Evolutionary conservation across 257 asterid genomes (phyloP), one percentile per base, ranked within the genome.

Genomic region (Capsicum chinense): DNA sequence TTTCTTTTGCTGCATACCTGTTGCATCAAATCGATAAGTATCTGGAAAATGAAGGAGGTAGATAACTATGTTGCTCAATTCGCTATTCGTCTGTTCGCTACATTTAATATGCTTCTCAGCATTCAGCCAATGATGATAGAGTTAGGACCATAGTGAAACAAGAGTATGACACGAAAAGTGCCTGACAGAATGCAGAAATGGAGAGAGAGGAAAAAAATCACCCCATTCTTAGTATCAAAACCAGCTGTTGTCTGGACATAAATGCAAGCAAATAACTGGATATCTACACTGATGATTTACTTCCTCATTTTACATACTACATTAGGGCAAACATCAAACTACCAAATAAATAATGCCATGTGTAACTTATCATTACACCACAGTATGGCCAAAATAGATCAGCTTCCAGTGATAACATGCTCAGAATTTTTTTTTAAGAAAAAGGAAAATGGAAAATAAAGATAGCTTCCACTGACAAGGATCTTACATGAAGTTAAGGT

Each of bases 1-100:
- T 94, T 87, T 93, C 99, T 89, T 96, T 96, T 86, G 98, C 93
- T 58, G 99, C 97, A 87, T 89, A 96, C 99, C 99, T 96, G 89
- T 88, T 80, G 81, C 85, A 83, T 85, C 56, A 83, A 78, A 63
- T 54, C 26, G 15, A 78, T 78, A 78, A 78, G 19, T 54, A 33
- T 78, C 50, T 78, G 50, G 50, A 78, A 26, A 78, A 54, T 78
- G 66, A 54, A 47, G 37, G 39, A 47, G 58, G 56, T 9, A 71
- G 58, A 71, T 71, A 71, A 71, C 58, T 71, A 47, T 17, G n/a
- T 47, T 71, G 17, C 58, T 47, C 58, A 71, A 71, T n/a, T 17
- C 5, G 57, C 17, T n/a, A 47, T 71, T 71, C 58, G 6, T 58
- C 35, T 47, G 58, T 71, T 71, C 3, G 17, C 57, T 47, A 71